A percentile compares a stretch with the other conserved stretches of the same genome.
Conservation (phyloP, 2,329 filamentous ascomycete genomes). For the Zymoseptoria tritici region DNA sequence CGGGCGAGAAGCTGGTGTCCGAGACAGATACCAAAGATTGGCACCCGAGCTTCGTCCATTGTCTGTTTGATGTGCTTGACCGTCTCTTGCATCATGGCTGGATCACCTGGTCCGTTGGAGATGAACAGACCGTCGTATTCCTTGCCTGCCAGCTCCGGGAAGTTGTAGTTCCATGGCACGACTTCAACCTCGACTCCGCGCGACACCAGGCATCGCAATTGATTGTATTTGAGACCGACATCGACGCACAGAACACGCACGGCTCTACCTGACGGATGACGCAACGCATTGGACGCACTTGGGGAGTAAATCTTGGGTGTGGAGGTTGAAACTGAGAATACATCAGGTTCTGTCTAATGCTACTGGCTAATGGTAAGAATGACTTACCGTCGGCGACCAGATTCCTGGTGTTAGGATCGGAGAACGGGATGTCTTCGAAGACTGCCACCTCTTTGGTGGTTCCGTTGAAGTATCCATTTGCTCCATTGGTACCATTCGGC, state of each 20-base stretch:
- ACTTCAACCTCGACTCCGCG: conserved; percentile 91
- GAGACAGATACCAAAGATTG: conserved; percentile 93
- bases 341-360: conserved; percentile 24
- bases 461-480: conserved; percentile 27
- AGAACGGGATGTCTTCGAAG: conserved; percentile 81
- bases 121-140: conserved; percentile 96
- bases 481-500: conserved; percentile 23
- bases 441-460: conserved; percentile 28
- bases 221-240: conserved; percentile 97
- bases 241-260: conserved; percentile 88
- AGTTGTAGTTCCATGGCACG: conserved; percentile 93
- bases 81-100: conserved; percentile 72
- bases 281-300: conserved; percentile 60
- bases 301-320: conserved; percentile 80
- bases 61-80: conserved; percentile 71
- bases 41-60: conserved; percentile 70
- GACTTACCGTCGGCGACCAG: conserved; percentile 84
- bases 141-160: conserved; percentile 65
- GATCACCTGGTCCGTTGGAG: conserved; percentile 95
- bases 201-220: conserved; percentile 84
- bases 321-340: conserved; percentile 71
- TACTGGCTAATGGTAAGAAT: conserved; percentile 19
- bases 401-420: conserved; percentile 86
- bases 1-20: conserved; percentile 89
- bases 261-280: conserved; percentile 79